Evolutionary conservation across 306 rosid genomes (phyloP).

Genomic region (Vicia sativa): DNA sequence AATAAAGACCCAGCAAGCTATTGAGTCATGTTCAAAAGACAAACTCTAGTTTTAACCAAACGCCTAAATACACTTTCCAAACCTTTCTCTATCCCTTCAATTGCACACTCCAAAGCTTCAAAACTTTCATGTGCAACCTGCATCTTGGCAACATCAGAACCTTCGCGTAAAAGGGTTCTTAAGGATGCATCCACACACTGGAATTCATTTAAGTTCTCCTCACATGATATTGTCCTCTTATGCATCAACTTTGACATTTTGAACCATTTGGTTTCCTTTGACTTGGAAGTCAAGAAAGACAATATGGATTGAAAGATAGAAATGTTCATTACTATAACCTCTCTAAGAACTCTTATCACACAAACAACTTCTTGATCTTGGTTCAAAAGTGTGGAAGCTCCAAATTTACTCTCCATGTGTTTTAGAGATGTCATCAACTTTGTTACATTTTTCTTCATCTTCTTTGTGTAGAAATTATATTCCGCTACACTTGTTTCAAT

Average conservation of each 20-base stretch:
- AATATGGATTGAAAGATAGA: conserved; percentile 48
- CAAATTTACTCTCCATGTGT: conserved; percentile 52
- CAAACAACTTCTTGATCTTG: conserved; percentile 41
- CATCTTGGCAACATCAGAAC: not conserved
- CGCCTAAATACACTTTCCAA: not conserved
- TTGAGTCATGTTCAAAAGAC: not conserved
- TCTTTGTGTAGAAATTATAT: conserved; percentile 51
- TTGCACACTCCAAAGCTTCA: not conserved
- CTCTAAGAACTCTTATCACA: conserved; percentile 43
- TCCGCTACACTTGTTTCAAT: conserved; percentile 45
- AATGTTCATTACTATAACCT: conserved; percentile 43
- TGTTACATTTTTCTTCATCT: conserved; percentile 58
- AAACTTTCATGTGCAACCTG: not conserved
- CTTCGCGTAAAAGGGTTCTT: not conserved
- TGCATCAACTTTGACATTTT: not conserved
- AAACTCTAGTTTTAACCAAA: not conserved
- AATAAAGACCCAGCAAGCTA: not conserved
- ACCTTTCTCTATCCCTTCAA: not conserved
- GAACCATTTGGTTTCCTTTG: conserved; percentile 20
- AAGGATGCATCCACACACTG: too few species aligned
- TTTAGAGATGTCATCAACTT: conserved; percentile 44
- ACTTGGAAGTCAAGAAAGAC: conserved; percentile 46
- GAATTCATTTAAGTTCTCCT: too few species aligned
- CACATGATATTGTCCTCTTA: too few species aligned
- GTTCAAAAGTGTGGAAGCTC: conserved; percentile 21